Percentiles rank a stretch among this genome's conserved stretches.
These are phyloP conservation scores for Globisporangium parvum DNA, from an alignment of 352 stramenopile species.

Conservation along the genomic window DNA sequence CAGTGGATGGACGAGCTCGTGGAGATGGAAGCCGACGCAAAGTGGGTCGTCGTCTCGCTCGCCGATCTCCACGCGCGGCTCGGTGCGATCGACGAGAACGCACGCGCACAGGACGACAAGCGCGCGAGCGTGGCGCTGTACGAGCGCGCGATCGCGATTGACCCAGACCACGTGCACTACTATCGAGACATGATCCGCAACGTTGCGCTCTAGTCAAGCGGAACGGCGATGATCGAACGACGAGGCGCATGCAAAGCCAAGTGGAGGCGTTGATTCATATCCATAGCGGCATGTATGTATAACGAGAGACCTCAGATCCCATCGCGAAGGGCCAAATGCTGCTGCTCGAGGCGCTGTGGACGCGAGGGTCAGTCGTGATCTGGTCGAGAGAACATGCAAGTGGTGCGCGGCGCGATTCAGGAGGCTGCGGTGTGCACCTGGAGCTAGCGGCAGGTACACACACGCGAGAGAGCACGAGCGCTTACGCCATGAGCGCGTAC, in stretches of 20 bases:
- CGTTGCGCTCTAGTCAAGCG: constrained; percentile 3
- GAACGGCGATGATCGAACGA: no score
- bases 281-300: not conserved
- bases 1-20: constrained; percentile 79
- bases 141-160: constrained; percentile 31
- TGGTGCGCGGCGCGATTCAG: not conserved
- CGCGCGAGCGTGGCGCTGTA: constrained; percentile 45
- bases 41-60: constrained; percentile 70
- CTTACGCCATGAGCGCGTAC: constrained; percentile 8
- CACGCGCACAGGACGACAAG: constrained; percentile 23
- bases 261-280: not conserved
- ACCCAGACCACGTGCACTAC: constrained; percentile 54
- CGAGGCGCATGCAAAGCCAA: not conserved
- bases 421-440: not conserved
- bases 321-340: no score
- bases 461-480: not conserved
- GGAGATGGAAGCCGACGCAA: constrained; percentile 69
- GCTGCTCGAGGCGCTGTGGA: no score
- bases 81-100: constrained; percentile 17
- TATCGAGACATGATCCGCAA: constrained; percentile 57
- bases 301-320: no score
- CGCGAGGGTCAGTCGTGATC: no score
- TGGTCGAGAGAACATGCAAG: not conserved
- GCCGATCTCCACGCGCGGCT: constrained; percentile 42
- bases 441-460: not conserved